Conservation (phyloP, 176 grass and related monocot genomes). For the Secale cereale region DNA sequence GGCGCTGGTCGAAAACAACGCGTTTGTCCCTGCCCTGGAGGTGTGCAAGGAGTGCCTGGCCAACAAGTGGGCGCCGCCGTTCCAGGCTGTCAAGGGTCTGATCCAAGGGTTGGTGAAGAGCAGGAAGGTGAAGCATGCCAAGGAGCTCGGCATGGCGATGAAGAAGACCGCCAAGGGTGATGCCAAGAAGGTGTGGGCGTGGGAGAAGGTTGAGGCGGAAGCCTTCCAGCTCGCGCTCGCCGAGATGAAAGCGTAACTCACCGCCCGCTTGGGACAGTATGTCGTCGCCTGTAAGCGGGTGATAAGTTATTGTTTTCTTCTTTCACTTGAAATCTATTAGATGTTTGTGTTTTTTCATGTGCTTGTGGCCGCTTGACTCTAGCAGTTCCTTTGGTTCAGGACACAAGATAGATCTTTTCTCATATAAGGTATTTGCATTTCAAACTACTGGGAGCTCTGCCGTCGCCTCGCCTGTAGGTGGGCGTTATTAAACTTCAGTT, state of each 20-base stretch:
- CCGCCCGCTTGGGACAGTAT: neutral
- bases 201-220: conserved; percentile 71
- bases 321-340: neutral
- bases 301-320: neutral
- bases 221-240: conserved; percentile 25
- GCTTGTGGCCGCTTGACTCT: neutral
- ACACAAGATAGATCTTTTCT: neutral
- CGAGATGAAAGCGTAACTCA: conserved; percentile 7
- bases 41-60: conserved; percentile 63
- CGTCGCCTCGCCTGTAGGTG: neutral
- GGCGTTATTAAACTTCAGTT: neutral
- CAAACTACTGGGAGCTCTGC: neutral
- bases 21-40: conserved; percentile 41
- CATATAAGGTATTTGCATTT: neutral
- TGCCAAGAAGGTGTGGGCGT: conserved; percentile 61
- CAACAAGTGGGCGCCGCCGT: conserved; percentile 65
- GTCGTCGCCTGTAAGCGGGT: neutral
- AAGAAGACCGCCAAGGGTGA: conserved; percentile 50
- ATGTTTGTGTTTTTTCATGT: neutral
- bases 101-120: conserved; percentile 54
- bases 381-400: neutral
- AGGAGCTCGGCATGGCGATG: conserved; percentile 48
- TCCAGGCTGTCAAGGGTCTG: conserved; percentile 50
- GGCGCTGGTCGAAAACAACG: conserved; percentile 52
- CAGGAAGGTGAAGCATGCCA: conserved; percentile 51